Evolutionary conservation across 257 asterid genomes (phyloP).

Genomic region (Coffea canephora): DNA sequence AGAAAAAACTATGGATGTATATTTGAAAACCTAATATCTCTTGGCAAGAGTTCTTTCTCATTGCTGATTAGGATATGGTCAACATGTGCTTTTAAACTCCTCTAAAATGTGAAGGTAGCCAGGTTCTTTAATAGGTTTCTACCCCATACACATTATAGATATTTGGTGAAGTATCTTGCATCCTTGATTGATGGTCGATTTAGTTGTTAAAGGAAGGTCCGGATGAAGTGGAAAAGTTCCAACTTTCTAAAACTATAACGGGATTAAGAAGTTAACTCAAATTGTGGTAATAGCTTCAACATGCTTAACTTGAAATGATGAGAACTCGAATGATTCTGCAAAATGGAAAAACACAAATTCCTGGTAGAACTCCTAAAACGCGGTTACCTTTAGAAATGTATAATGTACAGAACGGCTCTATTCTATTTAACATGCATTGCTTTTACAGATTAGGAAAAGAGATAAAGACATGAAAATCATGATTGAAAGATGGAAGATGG

Average conservation of each 20-base stretch:
- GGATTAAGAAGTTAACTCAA: not conserved
- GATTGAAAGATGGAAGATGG: constrained; percentile 67
- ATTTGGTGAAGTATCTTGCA: not conserved
- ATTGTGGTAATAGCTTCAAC: not conserved
- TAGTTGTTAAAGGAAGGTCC: not conserved
- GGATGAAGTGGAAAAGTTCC: not conserved
- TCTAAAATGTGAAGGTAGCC: not conserved
- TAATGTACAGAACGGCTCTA: not conserved
- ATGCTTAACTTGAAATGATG: not conserved
- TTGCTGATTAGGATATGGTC: not conserved
- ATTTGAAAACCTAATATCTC: not conserved
- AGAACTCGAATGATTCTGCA: not conserved
- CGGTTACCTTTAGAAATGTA: not conserved
- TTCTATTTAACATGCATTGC: not conserved
- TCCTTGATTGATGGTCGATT: not conserved
- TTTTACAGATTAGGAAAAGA: constrained; percentile 57
- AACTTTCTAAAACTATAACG: not conserved
- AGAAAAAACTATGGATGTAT: not conserved
- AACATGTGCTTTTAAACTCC: not conserved
- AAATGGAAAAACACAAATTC: not conserved
- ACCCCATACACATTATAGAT: not conserved
- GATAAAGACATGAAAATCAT: constrained; percentile 54
- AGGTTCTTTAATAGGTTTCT: not conserved
- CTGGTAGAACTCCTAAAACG: not conserved
- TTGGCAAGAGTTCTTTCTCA: not conserved